A percentile compares a stretch with the other conserved stretches of the same genome.
These are phyloP conservation scores for Chlorella vulgaris DNA, from an alignment of 139 green algal species.

Conservation along the genomic window DNA sequence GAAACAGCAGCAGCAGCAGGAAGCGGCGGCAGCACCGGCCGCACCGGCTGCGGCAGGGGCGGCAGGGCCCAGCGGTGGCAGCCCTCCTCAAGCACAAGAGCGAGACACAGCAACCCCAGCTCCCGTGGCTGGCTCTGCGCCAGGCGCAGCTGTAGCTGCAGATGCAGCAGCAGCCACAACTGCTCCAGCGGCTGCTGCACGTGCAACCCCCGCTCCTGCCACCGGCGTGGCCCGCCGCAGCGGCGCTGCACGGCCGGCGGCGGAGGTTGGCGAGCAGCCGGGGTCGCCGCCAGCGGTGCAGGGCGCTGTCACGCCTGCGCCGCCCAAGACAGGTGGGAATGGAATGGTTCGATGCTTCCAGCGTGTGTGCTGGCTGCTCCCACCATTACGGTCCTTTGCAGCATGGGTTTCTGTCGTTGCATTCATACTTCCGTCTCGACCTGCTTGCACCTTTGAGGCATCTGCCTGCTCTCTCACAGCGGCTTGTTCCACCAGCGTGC, in stretches of 20 bases:
- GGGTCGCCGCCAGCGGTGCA: neutral
- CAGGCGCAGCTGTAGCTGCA: neutral
- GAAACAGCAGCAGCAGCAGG: neutral
- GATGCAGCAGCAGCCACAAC: slow-evolving; percentile 2
- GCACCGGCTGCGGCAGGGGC: neutral
- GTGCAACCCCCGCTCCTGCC: neutral
- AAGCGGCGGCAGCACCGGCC: neutral
- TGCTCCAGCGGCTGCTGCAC: neutral
- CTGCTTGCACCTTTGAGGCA: neutral
- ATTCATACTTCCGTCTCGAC: no score
- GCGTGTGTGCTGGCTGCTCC: no score
- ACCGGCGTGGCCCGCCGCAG: neutral
- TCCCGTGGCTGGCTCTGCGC: neutral
- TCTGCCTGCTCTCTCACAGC: neutral
- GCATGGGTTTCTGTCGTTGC: no score
- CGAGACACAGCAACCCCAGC: neutral
- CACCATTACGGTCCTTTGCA: no score
- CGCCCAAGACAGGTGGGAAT: slow-evolving; percentile 21
- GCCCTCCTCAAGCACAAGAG: neutral
- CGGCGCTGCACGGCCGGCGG: neutral
- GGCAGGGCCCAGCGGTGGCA: neutral
- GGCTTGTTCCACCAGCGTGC: no score
- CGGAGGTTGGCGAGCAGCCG: neutral
- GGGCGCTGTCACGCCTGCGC: neutral
- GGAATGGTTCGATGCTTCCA: no score